Conservation (phyloP, 2,329 filamentous ascomycete species). For the Diaporthe longicolla region DNA sequence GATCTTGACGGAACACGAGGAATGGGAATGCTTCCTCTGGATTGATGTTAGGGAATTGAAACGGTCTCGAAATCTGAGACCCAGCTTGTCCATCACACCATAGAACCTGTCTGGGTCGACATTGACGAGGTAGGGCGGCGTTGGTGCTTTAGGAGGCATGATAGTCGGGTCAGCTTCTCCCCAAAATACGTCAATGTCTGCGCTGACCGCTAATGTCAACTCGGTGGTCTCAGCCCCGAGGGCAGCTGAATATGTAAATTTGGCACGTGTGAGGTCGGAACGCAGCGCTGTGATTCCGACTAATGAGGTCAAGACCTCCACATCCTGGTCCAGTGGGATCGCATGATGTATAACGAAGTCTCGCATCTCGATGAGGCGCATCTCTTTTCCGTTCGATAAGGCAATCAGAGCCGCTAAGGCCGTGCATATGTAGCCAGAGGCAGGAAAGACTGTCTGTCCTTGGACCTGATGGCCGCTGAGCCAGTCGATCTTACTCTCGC, state of each 20-base stretch:
- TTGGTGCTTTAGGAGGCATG: not conserved
- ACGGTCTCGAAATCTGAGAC: constrained; percentile 25
- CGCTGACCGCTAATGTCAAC: not conserved
- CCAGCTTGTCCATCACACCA: constrained; percentile 13
- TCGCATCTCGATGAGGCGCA: constrained; percentile 40
- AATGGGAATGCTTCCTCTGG: not conserved
- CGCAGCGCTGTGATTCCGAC: not conserved
- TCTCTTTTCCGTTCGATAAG: not conserved
- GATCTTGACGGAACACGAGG: constrained; percentile 20
- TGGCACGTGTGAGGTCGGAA: not conserved
- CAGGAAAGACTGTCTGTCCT: constrained; percentile 56
- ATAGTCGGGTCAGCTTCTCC: not conserved
- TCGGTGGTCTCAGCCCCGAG: constrained; percentile 2
- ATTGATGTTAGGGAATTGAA: constrained; percentile 21
- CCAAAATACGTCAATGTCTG: not conserved
- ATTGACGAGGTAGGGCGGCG: not conserved
- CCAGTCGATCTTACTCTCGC: constrained; percentile 53
- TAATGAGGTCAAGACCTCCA: not conserved
- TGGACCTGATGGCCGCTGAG: constrained; percentile 54
- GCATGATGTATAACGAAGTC: constrained; percentile 28
- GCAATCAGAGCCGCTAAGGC: constrained; percentile 44
- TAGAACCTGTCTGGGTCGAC: constrained; percentile 36
- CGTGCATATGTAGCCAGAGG: constrained; percentile 44
- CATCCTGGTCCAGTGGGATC: not conserved
- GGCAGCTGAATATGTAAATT: constrained; percentile 15